A percentile compares a stretch with the other conserved stretches of the same genome.
Conservation (phyloP, 106 monocot species). For the Platanthera guangdongensis region DNA sequence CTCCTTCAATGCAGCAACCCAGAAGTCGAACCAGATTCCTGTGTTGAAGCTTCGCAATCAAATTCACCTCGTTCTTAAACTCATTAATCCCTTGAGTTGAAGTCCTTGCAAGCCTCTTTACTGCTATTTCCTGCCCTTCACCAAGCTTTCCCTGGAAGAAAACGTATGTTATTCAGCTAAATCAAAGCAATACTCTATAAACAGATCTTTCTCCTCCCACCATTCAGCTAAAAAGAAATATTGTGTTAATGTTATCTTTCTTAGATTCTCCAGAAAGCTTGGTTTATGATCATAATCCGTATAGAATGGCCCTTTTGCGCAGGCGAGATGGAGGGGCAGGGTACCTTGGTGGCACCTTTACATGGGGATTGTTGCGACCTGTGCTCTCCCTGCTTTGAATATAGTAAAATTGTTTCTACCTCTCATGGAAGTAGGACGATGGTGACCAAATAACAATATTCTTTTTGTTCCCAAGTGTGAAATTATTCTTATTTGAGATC, state of each 20-base stretch:
- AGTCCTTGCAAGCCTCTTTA: not conserved
- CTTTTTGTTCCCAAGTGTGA: no score
- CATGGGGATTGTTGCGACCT: no score
- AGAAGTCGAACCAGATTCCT: slow-evolving; percentile 17
- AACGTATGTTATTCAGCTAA: not conserved
- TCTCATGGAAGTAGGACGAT: no score
- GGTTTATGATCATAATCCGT: not conserved
- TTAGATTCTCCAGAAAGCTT: not conserved
- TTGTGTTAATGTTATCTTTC: no score
- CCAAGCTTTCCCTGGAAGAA: no score
- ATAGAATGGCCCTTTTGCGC: not conserved
- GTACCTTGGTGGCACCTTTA: no score
- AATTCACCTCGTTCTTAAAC: slow-evolving; percentile 13
- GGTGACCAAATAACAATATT: no score
- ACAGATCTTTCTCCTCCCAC: not conserved
- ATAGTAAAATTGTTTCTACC: no score
- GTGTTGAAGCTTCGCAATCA: slow-evolving; percentile 17
- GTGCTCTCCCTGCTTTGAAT: no score
- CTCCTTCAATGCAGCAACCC: slow-evolving; percentile 13
- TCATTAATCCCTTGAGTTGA: not conserved
- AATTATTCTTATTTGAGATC: no score
- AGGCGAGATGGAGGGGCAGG: no score
- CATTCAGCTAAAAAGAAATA: not conserved
- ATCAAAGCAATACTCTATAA: not conserved
- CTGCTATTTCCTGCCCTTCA: not conserved